Percentiles rank a stretch among this genome's conserved stretches.
These are phyloP conservation scores for Sanghuangporus sanghuang DNA, from an alignment of 1,284 basidiomycete species.

Conservation along the genomic window DNA sequence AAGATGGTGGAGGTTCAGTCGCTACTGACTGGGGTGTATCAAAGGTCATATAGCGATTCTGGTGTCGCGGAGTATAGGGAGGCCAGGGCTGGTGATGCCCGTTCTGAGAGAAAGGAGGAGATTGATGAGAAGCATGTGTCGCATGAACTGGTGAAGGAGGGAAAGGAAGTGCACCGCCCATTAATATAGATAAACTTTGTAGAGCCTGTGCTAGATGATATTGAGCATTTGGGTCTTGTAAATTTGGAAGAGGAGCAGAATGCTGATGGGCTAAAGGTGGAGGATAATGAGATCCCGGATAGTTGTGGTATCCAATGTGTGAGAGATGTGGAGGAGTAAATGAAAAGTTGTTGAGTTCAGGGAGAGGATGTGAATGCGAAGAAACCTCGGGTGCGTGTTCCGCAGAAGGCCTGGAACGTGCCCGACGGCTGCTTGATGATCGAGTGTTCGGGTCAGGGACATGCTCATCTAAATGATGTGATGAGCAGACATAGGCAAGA, in stretches of 20 bases:
- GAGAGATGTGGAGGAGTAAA: slow-evolving; percentile 1
- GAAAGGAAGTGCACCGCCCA: slow-evolving; percentile 9
- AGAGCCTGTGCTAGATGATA: slow-evolving; percentile 15
- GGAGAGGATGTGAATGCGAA: not conserved
- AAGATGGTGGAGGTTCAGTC: slow-evolving; percentile 10
- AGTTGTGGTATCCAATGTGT: not conserved
- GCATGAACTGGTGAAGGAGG: not conserved
- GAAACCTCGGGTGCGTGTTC: not conserved
- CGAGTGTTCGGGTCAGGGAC: not conserved
- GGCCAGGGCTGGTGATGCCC: not conserved
- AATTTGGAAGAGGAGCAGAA: not conserved
- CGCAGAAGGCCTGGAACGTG: not conserved
- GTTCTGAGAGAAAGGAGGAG: not conserved
- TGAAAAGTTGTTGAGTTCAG: not conserved
- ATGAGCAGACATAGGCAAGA: not conserved
- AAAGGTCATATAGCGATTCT: not conserved
- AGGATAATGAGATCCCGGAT: not conserved
- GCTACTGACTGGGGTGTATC: slow-evolving; percentile 10
- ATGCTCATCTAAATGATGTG: not conserved
- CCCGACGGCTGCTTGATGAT: not conserved
- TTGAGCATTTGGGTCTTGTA: slow-evolving; percentile 12
- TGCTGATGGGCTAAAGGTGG: not conserved
- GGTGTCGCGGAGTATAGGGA: slow-evolving; percentile 7
- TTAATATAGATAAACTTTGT: slow-evolving; percentile 12
- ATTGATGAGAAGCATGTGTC: not conserved